Conservation (phyloP, 345 rosid genomes). For the Camelina sativa region DNA sequence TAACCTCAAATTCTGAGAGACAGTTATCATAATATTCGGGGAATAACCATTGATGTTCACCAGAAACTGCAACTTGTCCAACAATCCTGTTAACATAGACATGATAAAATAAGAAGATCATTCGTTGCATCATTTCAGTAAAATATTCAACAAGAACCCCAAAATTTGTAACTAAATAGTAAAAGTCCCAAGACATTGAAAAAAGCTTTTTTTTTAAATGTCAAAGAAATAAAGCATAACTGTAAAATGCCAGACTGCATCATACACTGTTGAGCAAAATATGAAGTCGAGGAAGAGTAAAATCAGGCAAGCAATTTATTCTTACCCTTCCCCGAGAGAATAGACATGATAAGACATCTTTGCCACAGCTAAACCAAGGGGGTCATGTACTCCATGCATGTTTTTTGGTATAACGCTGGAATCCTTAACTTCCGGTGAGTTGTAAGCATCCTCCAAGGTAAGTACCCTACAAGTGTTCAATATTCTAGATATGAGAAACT, state of each 20-base stretch:
- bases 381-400: constrained; percentile 53
- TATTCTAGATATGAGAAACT: constrained; percentile 22
- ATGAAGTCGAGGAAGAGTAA: constrained; percentile 19
- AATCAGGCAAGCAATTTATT: constrained; percentile 25
- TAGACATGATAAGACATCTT: constrained; percentile 87
- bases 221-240: not conserved
- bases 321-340: constrained; percentile 94
- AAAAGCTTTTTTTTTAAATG: constrained; percentile 1
- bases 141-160: not conserved
- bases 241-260: not conserved
- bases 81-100: constrained; percentile 64
- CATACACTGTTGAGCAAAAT: not conserved
- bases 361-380: constrained; percentile 78
- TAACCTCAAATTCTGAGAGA: constrained; percentile 67
- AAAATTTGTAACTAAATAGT: not conserved
- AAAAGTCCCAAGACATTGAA: not conserved
- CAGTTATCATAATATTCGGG: constrained; percentile 54
- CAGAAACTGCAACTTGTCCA: constrained; percentile 84
- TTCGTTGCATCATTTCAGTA: too few species aligned
- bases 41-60: constrained; percentile 76
- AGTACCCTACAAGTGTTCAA: constrained; percentile 66
- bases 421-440: constrained; percentile 50
- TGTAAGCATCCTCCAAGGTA: constrained; percentile 88
- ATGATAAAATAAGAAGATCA: constrained; percentile 9
- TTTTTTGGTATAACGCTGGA: constrained; percentile 48